Evolutionary conservation across 208 protist genomes (phyloP).

Genomic region (Crithidia fasciculata): DNA sequence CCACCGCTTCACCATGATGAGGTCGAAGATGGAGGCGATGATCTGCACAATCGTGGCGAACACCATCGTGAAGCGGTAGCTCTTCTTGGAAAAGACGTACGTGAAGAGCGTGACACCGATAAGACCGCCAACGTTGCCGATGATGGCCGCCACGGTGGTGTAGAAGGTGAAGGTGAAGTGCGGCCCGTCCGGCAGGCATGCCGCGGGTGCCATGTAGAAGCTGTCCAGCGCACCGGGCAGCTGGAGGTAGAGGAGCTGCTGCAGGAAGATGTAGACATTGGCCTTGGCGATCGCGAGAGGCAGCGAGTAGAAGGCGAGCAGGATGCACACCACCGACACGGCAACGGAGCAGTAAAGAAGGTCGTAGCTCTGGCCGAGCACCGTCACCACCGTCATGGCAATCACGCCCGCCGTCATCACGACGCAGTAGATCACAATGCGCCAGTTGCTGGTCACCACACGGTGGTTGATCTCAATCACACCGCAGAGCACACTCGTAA

Average conservation of each 20-base stretch:
- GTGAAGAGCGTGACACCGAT: slow-evolving; percentile 60
- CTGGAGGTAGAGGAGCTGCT: slow-evolving; percentile 53
- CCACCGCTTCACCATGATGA: slow-evolving; percentile 83
- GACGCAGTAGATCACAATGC: slow-evolving; percentile 36
- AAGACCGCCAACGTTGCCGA: slow-evolving; percentile 53
- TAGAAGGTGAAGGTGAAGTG: slow-evolving; percentile 71
- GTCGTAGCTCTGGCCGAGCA: slow-evolving; percentile 38
- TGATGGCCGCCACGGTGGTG: slow-evolving; percentile 48
- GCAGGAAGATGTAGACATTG: slow-evolving; percentile 34
- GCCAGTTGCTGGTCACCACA: slow-evolving; percentile 35
- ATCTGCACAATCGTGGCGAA: slow-evolving; percentile 53
- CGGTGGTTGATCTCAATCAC: slow-evolving; percentile 37
- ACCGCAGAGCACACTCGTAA: slow-evolving; percentile 22
- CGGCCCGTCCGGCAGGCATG: slow-evolving; percentile 58
- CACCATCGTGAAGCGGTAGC: slow-evolving; percentile 67
- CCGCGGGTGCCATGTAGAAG: slow-evolving; percentile 53
- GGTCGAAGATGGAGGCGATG: slow-evolving; percentile 63
- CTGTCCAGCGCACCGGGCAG: slow-evolving; percentile 58
- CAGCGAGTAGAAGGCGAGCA: slow-evolving; percentile 35
- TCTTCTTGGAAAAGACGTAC: slow-evolving; percentile 57
- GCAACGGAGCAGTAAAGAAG: slow-evolving; percentile 40
- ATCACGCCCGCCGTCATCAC: slow-evolving; percentile 44
- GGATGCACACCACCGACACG: slow-evolving; percentile 28
- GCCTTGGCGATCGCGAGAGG: slow-evolving; percentile 48
- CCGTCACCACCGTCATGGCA: slow-evolving; percentile 38